phyloP scores from a whole-genome alignment of 2,329 filamentous ascomycete genomes.

The Moelleriella libera region DNA sequence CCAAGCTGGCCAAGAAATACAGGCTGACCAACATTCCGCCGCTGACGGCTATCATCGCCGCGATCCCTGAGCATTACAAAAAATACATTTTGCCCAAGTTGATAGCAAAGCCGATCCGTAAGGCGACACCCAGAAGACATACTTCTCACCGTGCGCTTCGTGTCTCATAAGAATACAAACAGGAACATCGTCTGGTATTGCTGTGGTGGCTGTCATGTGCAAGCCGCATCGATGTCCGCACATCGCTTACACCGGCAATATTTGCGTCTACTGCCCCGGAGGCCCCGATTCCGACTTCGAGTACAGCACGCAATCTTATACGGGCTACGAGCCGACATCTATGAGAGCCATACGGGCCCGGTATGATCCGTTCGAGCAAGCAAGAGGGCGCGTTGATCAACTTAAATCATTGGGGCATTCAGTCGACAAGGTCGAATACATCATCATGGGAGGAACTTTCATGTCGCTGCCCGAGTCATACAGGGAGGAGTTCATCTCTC shows the following conservation, averaged over 20 bases:
- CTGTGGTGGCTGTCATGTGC: slow-evolving; percentile 98
- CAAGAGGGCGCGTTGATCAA: slow-evolving; percentile 87
- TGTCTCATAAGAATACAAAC: slow-evolving; percentile 1
- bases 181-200: slow-evolving; percentile 92
- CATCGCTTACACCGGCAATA: slow-evolving; percentile 96
- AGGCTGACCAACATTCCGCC: slow-evolving; percentile 77
- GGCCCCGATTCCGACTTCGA: slow-evolving; percentile 98
- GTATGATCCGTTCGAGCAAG: slow-evolving; percentile 97
- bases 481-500: slow-evolving; percentile 83
- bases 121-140: background rate
- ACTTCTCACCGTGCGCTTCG: too few species aligned
- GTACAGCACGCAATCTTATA: slow-evolving; percentile 98
- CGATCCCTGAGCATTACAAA: slow-evolving; percentile 98
- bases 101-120: slow-evolving; percentile 90
- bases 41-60: slow-evolving; percentile 91
- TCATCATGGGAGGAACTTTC: slow-evolving; percentile 99
- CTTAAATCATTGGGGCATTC: slow-evolving; percentile 91
- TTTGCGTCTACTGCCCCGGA: slow-evolving; percentile 96
- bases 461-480: slow-evolving; percentile 91
- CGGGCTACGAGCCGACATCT: slow-evolving; percentile 93
- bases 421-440: slow-evolving; percentile 98
- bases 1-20: slow-evolving; percentile 87
- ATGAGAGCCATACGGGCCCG: slow-evolving; percentile 96
- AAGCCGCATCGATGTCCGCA: slow-evolving; percentile 96
- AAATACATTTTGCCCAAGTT: slow-evolving; percentile 96